Conservation (phyloP, 2,329 filamentous ascomycete genomes). For the Trichoderma arundinaceum region DNA sequence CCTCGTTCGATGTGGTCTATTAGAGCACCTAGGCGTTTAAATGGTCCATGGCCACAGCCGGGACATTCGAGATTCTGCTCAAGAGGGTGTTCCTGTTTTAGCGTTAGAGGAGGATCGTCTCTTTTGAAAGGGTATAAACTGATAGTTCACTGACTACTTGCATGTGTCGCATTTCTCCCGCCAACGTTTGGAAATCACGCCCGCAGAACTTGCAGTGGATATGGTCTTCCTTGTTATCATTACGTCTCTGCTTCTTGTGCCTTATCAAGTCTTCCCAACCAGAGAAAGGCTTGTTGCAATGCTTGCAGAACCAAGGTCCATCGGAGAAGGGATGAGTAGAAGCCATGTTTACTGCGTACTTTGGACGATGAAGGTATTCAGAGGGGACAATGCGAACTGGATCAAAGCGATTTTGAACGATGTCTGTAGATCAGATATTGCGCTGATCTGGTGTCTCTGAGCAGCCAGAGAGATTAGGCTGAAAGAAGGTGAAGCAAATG, state of each 20-base stretch:
- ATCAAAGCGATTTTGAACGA: neutral
- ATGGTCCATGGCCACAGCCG: slow-evolving; percentile 50
- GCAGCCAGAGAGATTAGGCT: neutral
- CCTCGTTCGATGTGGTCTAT: slow-evolving; percentile 54
- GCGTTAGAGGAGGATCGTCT: neutral
- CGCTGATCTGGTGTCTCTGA: neutral
- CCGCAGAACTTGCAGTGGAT: slow-evolving; percentile 50
- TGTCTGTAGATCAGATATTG: neutral
- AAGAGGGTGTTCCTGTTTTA: slow-evolving; percentile 47
- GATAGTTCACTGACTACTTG: slow-evolving; percentile 41
- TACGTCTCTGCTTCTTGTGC: slow-evolving; percentile 42
- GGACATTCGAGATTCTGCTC: slow-evolving; percentile 54
- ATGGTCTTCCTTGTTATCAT: slow-evolving; percentile 37
- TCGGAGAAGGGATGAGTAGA: slow-evolving; percentile 13
- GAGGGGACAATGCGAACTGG: too few relatives aligned
- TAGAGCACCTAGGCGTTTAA: slow-evolving; percentile 46
- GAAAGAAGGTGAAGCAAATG: neutral
- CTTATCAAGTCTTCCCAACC: slow-evolving; percentile 37
- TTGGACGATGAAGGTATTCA: neutral
- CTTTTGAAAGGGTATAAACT: neutral
- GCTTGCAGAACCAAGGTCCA: slow-evolving; percentile 39
- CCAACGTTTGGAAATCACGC: slow-evolving; percentile 44
- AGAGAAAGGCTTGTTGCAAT: slow-evolving; percentile 41
- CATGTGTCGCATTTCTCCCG: slow-evolving; percentile 44
- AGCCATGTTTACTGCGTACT: neutral